These are phyloP conservation scores for Paramecium tetraurelia DNA, from an alignment of 73 alveolate species.

Conservation along the genomic window DNA sequence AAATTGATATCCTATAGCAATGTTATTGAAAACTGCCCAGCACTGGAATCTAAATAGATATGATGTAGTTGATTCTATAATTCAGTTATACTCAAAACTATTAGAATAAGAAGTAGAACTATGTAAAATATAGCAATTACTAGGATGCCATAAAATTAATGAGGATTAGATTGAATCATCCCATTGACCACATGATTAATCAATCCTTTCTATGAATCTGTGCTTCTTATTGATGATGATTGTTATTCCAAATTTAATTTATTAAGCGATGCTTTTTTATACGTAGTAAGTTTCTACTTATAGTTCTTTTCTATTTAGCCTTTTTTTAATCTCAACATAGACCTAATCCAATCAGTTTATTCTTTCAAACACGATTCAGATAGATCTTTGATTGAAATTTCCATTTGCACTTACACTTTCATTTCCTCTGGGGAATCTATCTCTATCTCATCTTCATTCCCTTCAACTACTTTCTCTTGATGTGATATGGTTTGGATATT, in stretches of 20 bases:
- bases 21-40: not conserved
- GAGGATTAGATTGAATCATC: not conserved
- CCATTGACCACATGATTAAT: not conserved
- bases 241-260: not conserved
- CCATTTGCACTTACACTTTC: not conserved
- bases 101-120: not conserved
- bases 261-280: not conserved
- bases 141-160: not conserved
- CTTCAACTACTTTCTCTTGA: not conserved
- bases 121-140: not conserved
- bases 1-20: not conserved
- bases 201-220: not conserved
- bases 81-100: not conserved
- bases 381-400: not conserved
- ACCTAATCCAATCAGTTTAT: not conserved
- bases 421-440: not conserved
- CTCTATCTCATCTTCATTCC: not conserved
- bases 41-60: not conserved
- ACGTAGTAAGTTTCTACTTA: not conserved
- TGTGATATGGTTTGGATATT: not conserved
- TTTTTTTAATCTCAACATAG: not conserved
- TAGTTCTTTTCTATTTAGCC: not conserved
- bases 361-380: not conserved
- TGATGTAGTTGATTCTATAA: not conserved
- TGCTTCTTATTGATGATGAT: not conserved